Conservation (phyloP, 2,329 filamentous ascomycete species). For the Orbilia blumenaviensis region DNA sequence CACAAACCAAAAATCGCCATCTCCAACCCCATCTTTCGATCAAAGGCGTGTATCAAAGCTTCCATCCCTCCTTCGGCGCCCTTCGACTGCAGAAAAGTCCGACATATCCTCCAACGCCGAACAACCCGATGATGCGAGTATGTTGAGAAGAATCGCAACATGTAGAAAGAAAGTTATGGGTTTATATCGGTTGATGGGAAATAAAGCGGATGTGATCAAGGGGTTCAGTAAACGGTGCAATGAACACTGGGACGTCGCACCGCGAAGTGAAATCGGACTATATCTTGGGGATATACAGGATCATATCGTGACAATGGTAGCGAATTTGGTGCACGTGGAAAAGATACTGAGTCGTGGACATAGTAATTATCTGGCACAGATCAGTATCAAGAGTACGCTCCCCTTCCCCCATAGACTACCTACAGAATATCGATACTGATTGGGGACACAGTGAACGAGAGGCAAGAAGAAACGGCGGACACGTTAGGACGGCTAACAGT, state of each 20-base stretch:
- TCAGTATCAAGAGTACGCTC: constrained; percentile 86
- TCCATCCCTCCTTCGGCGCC: neutral
- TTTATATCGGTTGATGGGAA: constrained; percentile 88
- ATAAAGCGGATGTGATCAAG: constrained; percentile 97
- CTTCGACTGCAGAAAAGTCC: constrained; percentile 24
- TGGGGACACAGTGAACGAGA: constrained; percentile 34
- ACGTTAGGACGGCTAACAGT: constrained; percentile 95
- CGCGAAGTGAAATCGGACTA: constrained; percentile 93
- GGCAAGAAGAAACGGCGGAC: constrained; percentile 62
- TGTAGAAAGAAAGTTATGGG: constrained; percentile 95
- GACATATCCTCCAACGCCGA: constrained; percentile 64
- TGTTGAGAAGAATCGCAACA: constrained; percentile 86
- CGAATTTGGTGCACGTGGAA: constrained; percentile 92
- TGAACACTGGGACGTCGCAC: constrained; percentile 93
- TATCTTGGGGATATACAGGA: constrained; percentile 98
- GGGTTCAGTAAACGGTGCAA: constrained; percentile 99
- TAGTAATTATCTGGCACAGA: constrained; percentile 93
- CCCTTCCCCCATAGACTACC: neutral
- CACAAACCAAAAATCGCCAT: neutral
- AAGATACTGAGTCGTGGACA: constrained; percentile 96
- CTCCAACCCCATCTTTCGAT: neutral
- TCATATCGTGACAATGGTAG: constrained; percentile 99
- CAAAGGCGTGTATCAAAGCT: neutral
- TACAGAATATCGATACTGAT: neutral
- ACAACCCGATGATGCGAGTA: constrained; percentile 81